Conservation (phyloP, 192 early-diverging fungal species). For the Backusella macrospora region DNA sequence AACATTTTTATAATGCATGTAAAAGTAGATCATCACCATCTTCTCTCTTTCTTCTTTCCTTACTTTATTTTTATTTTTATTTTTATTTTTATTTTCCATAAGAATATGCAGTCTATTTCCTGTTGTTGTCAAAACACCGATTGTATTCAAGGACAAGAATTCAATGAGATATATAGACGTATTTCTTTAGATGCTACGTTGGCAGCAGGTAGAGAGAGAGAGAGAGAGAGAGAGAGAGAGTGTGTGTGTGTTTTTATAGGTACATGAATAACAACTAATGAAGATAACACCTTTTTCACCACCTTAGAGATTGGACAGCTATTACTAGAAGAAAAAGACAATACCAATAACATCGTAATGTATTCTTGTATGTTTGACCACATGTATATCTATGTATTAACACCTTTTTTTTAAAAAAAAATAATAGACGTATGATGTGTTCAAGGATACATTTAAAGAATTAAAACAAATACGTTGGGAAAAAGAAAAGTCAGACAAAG, state of each 20-base stretch:
- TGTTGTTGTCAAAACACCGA: slow-evolving; percentile 17
- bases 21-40: slow-evolving; percentile 9
- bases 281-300: neutral
- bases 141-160: neutral
- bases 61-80: neutral
- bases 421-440: neutral
- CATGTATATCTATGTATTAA: too few relatives aligned
- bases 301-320: slow-evolving; percentile 13
- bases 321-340: neutral
- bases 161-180: slow-evolving; percentile 10
- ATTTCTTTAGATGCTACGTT: slow-evolving; percentile 13
- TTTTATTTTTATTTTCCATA: neutral
- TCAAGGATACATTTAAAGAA: slow-evolving; percentile 17
- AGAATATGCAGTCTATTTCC: neutral
- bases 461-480: neutral
- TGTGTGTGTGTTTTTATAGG: too few relatives aligned
- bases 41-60: neutral
- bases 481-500: slow-evolving; percentile 10
- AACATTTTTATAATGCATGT: neutral
- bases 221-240: neutral
- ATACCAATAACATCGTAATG: neutral
- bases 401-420: neutral
- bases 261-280: neutral
- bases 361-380: neutral
- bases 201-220: slow-evolving; percentile 14